phyloP scores from a whole-genome alignment of 192 early-diverging fungal genomes.

The Dissophora ornata region DNA sequence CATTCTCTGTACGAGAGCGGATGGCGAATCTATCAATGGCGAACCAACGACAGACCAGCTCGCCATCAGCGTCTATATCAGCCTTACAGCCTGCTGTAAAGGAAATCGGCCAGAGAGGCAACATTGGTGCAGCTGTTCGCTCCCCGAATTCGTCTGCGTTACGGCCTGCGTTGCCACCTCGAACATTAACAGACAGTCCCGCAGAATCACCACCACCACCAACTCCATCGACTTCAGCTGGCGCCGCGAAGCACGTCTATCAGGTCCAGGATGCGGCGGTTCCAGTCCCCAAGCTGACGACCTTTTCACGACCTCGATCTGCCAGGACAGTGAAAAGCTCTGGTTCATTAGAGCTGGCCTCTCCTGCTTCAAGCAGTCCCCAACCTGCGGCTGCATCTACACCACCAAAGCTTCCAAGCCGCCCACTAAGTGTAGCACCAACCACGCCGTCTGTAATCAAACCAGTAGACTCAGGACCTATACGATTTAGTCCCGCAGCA shows the following conservation, averaged over 20 bases:
- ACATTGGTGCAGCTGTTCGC: neutral
- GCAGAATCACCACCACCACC: neutral
- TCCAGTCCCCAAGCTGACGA: slow-evolving; percentile 43
- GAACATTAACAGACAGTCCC: slow-evolving; percentile 24
- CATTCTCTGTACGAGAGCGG: slow-evolving; percentile 34
- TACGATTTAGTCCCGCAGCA: slow-evolving; percentile 32
- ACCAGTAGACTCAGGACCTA: slow-evolving; percentile 17
- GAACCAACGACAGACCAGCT: slow-evolving; percentile 4
- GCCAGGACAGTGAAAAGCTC: slow-evolving; percentile 49
- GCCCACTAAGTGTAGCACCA: neutral
- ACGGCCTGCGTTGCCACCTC: slow-evolving; percentile 24
- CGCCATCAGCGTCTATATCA: slow-evolving; percentile 8
- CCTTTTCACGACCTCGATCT: slow-evolving; percentile 55
- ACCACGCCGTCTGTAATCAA: neutral
- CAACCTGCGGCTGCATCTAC: neutral
- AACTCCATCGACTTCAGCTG: neutral
- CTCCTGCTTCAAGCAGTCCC: neutral
- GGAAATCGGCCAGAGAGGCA: neutral
- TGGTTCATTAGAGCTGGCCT: neutral
- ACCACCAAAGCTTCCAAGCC: slow-evolving; percentile 34
- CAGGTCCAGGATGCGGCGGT: slow-evolving; percentile 31
- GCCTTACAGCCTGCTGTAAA: slow-evolving; percentile 7
- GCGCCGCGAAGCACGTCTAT: slow-evolving; percentile 6
- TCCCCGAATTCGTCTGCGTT: slow-evolving; percentile 48
- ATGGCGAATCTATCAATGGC: slow-evolving; percentile 38